Conservation (phyloP, 2,329 filamentous ascomycete species). For the Aureobasidium pullulans region DNA sequence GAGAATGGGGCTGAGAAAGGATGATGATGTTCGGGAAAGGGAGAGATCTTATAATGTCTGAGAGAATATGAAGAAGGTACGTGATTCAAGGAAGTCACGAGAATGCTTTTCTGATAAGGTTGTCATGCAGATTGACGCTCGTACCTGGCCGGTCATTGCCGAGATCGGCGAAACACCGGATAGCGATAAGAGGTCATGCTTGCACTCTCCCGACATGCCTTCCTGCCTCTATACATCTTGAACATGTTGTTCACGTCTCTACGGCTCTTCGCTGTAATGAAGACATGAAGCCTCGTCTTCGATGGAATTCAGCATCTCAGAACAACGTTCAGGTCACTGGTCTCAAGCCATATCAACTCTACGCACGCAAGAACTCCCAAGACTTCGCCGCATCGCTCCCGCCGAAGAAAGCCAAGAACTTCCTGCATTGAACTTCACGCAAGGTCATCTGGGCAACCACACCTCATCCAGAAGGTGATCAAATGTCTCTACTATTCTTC, state of each 20-base stretch:
- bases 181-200: neutral
- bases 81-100: neutral
- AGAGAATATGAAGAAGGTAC: neutral
- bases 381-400: neutral
- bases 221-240: no score
- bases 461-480: neutral
- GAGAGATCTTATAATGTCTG: neutral
- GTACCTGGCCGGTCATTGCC: conserved; percentile 7
- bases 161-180: neutral
- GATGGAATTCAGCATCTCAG: no score
- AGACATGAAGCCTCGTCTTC: no score
- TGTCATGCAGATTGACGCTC: conserved; percentile 6
- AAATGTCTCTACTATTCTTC: neutral
- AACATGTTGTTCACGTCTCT: neutral
- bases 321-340: neutral
- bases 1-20: neutral
- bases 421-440: neutral
- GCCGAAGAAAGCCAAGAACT: neutral
- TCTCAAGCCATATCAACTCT: neutral
- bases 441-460: conserved; percentile 3
- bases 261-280: no score
- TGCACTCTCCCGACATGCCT: neutral
- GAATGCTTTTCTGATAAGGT: conserved; percentile 10
- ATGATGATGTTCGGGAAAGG: neutral
- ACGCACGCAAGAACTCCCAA: no score